These are phyloP conservation scores for Solanum aculeatissimum DNA, from an alignment of 305 asterid species.

Conservation along the genomic window DNA sequence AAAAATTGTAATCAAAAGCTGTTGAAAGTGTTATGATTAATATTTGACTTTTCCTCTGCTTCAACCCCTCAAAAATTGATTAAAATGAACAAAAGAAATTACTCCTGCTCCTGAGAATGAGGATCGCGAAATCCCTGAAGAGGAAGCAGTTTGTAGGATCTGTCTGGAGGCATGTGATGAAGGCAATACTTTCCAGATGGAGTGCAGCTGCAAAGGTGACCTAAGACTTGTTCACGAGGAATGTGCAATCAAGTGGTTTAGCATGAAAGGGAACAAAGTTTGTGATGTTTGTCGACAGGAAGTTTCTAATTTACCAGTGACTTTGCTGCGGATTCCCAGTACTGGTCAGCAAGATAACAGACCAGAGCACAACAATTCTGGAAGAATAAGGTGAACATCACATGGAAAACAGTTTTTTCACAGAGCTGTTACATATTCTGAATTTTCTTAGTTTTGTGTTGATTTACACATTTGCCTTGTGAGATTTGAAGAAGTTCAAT, in stretches of 20 bases:
- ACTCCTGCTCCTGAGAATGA: constrained; percentile 44
- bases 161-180: constrained; percentile 77
- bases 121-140: constrained; percentile 95
- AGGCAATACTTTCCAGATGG: constrained; percentile 67
- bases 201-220: constrained; percentile 91
- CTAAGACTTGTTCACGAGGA: constrained; percentile 64
- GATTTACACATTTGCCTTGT: neutral
- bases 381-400: constrained; percentile 31
- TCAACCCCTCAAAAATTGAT: neutral
- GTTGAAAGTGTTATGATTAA: neutral
- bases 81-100: constrained; percentile 39
- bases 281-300: constrained; percentile 84
- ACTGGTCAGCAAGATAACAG: constrained; percentile 28
- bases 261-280: constrained; percentile 38
- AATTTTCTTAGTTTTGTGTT: neutral
- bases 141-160: constrained; percentile 90
- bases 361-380: constrained; percentile 22
- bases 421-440: neutral
- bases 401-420: neutral
- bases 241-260: constrained; percentile 90
- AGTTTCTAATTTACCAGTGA: constrained; percentile 77
- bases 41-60: neutral
- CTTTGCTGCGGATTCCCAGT: constrained; percentile 53
- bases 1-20: neutral
- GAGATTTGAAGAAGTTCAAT: neutral